phyloP scores from a whole-genome alignment of 768 basidiomycete species.

The Royoungia palumana region DNA sequence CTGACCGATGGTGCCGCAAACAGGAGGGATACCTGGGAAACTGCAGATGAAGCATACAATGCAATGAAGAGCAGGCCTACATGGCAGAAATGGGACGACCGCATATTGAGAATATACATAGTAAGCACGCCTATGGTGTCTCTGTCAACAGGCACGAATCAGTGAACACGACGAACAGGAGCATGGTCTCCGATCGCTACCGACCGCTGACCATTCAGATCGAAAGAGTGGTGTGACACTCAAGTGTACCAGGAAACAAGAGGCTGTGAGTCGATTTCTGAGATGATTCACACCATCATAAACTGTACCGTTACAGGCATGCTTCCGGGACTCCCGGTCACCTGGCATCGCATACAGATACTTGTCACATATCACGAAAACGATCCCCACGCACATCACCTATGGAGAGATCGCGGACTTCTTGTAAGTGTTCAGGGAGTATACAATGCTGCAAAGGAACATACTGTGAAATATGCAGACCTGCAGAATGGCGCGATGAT shows the following conservation, averaged over 20 bases:
- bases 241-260: conserved; percentile 1
- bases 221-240: conserved; percentile 1
- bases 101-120: background rate
- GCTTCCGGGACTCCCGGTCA: background rate
- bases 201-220: conserved; percentile 3
- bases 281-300: background rate
- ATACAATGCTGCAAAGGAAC: too few relatives aligned
- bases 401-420: background rate
- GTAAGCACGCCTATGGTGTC: background rate
- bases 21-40: conserved; percentile 3
- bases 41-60: background rate
- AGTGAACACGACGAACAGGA: background rate
- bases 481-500: background rate
- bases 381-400: conserved; percentile 2
- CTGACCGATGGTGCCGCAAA: background rate
- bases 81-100: conserved; percentile 3
- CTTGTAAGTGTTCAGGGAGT: background rate
- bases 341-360: background rate
- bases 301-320: background rate
- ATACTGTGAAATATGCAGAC: background rate
- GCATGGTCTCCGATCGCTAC: conserved; percentile 5
- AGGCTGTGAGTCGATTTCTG: background rate
- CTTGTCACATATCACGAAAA: background rate
- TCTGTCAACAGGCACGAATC: too few relatives aligned
- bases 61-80: background rate